Evolutionary conservation across 1,284 basidiomycete genomes (phyloP).

Genomic region (Thecaphora thlaspeos): DNA sequence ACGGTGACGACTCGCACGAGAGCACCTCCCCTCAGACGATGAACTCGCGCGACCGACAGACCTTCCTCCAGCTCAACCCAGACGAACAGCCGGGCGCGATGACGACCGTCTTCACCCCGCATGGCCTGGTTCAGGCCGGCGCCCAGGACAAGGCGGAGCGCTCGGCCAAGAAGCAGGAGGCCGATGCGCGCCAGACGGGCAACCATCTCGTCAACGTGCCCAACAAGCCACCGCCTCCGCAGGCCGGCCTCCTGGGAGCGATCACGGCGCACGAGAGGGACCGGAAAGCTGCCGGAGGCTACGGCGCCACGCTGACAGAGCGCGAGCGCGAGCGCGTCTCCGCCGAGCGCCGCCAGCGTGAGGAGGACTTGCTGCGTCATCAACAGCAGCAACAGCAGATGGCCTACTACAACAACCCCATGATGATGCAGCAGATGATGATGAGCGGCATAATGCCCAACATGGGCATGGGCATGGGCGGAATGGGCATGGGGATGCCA

Average conservation of each 20-base stretch:
- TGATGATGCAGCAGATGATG: constrained; percentile 59
- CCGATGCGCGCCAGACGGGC: constrained; percentile 82
- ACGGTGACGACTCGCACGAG: constrained; percentile 38
- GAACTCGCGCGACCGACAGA: constrained; percentile 33
- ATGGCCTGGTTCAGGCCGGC: constrained; percentile 89
- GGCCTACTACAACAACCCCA: constrained; percentile 40
- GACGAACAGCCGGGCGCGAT: constrained; percentile 52
- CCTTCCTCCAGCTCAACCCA: constrained; percentile 48
- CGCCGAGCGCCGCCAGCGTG: constrained; percentile 71
- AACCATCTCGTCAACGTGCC: constrained; percentile 89
- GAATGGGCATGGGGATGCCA: constrained; percentile 37
- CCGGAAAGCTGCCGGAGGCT: constrained; percentile 86
- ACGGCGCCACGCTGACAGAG: constrained; percentile 90
- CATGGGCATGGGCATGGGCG: constrained; percentile 60
- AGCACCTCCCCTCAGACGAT: constrained; percentile 33
- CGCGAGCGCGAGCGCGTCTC: constrained; percentile 78
- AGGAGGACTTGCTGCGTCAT: constrained; percentile 84
- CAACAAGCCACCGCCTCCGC: constrained; percentile 88
- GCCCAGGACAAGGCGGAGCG: constrained; percentile 92
- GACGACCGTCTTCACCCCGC: constrained; percentile 73
- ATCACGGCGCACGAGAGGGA: constrained; percentile 94
- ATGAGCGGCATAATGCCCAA: constrained; percentile 44
- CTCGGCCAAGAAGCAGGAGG: constrained; percentile 90
- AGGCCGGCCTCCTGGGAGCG: constrained; percentile 90
- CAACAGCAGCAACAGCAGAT: constrained; percentile 67